Conservation (phyloP, 2,329 filamentous ascomycete species). For the Elsinoe ampelina region DNA sequence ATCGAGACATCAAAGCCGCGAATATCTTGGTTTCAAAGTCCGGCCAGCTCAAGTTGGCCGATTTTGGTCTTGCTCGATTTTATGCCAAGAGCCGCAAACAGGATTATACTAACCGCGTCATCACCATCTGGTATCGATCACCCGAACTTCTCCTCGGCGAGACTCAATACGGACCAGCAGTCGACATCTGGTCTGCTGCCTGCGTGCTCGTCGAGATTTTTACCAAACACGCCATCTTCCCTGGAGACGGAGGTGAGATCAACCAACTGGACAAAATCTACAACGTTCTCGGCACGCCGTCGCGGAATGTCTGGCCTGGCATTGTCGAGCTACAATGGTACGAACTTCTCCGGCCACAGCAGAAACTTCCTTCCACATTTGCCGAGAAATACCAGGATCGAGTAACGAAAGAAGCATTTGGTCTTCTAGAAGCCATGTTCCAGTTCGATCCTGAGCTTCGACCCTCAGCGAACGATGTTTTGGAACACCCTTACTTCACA, state of each 20-base stretch:
- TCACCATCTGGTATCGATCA: conserved; percentile 96
- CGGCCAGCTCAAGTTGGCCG: conserved; percentile 89
- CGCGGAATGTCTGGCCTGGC: conserved; percentile 72
- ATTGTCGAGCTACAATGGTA: conserved; percentile 97
- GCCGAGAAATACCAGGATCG: conserved; percentile 71
- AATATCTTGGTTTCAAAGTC: conserved; percentile 87
- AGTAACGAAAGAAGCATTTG: conserved; percentile 70
- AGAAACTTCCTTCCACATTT: conserved; percentile 65
- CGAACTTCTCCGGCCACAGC: conserved; percentile 72
- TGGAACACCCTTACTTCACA: conserved; percentile 82
- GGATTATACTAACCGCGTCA: conserved; percentile 96
- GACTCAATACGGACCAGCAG: conserved; percentile 79
- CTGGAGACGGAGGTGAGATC: conserved; percentile 90
- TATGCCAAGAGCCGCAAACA: conserved; percentile 79
- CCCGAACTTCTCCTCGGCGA: conserved; percentile 86
- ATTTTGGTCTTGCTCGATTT: conserved; percentile 93
- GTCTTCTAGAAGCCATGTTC: conserved; percentile 77
- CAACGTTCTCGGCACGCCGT: conserved; percentile 80
- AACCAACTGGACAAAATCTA: conserved; percentile 98
- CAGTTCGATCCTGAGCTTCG: conserved; percentile 77
- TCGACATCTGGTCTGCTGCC: conserved; percentile 94
- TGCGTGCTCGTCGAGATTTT: conserved; percentile 97
- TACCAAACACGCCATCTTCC: conserved; percentile 84
- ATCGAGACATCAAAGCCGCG: conserved; percentile 92
- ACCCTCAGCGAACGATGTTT: conserved; percentile 72